A percentile compares a stretch with the other conserved stretches of the same genome.
Conservation (phyloP, 148 eudicot species). For the Cornus controversa region DNA sequence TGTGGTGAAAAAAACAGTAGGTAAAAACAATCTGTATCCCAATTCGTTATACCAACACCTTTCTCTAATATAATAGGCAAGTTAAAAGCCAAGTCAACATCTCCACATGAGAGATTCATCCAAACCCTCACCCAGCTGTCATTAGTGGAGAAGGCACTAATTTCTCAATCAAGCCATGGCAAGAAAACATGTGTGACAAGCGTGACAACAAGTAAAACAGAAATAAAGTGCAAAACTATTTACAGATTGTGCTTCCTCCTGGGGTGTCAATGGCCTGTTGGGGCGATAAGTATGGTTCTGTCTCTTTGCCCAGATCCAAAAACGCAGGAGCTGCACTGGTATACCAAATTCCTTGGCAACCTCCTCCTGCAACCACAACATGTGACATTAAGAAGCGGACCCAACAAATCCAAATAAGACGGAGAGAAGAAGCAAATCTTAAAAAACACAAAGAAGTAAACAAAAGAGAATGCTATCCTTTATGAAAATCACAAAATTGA, state of each 20-base stretch:
- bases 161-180: not conserved
- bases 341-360: conserved; percentile 80
- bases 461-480: not conserved
- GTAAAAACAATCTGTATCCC: too few species aligned
- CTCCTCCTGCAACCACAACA: conserved; percentile 58
- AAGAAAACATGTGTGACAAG: not conserved
- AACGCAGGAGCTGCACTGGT: conserved; percentile 77
- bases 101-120: too few species aligned
- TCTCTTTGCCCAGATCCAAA: conserved; percentile 88
- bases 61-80: too few species aligned
- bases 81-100: too few species aligned
- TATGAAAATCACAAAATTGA: not conserved
- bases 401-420: not conserved
- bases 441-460: not conserved
- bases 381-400: not conserved
- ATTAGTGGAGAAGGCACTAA: not conserved
- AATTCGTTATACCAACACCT: too few species aligned
- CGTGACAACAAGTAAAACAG: not conserved
- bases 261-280: conserved; percentile 59
- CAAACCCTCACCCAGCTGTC: not conserved
- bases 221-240: conserved; percentile 9
- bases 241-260: conserved; percentile 74
- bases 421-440: not conserved
- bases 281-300: conserved; percentile 88
- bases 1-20: too few species aligned